Percentiles rank a stretch among this genome's conserved stretches.
phyloP scores from a whole-genome alignment of 2,329 filamentous ascomycete genomes.

The Furcasterigmium furcatum region DNA sequence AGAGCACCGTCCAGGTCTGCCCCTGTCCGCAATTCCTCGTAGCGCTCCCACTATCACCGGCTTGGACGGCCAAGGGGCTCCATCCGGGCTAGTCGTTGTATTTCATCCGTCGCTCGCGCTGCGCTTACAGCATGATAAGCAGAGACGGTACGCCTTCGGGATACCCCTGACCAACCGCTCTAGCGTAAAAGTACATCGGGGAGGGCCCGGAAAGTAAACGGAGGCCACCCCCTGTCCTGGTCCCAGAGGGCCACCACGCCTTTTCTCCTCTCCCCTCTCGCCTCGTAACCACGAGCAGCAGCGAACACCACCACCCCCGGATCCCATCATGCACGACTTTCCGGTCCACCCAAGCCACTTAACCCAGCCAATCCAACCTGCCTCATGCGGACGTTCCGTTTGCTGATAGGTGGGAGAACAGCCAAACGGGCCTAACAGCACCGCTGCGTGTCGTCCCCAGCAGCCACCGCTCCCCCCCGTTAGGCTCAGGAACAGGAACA shows the following conservation, averaged over 20 bases:
- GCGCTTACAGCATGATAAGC: not conserved
- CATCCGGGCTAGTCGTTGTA: too few relatives aligned
- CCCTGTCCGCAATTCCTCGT: too few relatives aligned
- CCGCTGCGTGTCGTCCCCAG: not conserved
- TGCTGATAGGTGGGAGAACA: conserved; percentile 22
- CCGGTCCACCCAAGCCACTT: conserved; percentile 3
- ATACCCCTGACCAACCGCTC: not conserved
- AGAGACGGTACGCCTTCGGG: not conserved
- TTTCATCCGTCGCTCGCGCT: too few relatives aligned
- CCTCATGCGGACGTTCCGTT: conserved; percentile 20
- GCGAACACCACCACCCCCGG: not conserved
- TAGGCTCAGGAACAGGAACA: not conserved
- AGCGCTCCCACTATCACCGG: too few relatives aligned
- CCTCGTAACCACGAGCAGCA: conserved; percentile 1
- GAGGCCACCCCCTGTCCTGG: not conserved
- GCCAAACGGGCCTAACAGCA: conserved; percentile 2
- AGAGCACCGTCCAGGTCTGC: not conserved
- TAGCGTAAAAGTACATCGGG: not conserved
- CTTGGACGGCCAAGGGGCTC: too few relatives aligned
- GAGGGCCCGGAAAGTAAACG: not conserved
- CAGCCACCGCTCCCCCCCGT: not conserved
- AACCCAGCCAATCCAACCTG: conserved; percentile 15
- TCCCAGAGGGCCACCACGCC: too few relatives aligned
- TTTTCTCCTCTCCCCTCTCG: not conserved
- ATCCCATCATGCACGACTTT: conserved; percentile 1